Percentiles rank a stretch among this genome's conserved stretches.
These are phyloP conservation scores for Mortierella antarctica DNA, from an alignment of 192 early-diverging fungal species.

Conservation along the genomic window DNA sequence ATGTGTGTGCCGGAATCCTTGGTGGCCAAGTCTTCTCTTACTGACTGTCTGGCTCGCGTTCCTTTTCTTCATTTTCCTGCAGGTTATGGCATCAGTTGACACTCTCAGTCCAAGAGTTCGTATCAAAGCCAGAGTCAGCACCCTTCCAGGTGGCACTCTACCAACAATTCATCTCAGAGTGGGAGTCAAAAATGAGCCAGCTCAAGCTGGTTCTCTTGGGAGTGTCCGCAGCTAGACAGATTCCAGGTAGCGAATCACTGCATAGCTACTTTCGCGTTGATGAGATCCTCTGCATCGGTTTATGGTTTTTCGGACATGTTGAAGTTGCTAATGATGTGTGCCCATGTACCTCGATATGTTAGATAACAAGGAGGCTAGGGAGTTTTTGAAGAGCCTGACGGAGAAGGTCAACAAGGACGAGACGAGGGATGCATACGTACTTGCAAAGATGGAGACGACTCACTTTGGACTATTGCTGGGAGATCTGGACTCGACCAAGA, in stretches of 20 bases:
- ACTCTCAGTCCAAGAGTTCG: constrained; percentile 78
- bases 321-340: constrained; percentile 23
- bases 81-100: constrained; percentile 99
- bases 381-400: constrained; percentile 79
- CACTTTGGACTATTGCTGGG: constrained; percentile 83
- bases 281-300: too few species aligned
- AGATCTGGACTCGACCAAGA: constrained; percentile 87
- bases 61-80: background rate
- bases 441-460: constrained; percentile 88
- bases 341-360: background rate
- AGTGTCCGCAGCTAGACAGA: constrained; percentile 77
- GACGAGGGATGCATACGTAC: constrained; percentile 85
- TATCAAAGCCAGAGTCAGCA: constrained; percentile 80
- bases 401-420: constrained; percentile 76
- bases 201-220: constrained; percentile 90
- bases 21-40: too few species aligned
- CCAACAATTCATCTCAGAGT: constrained; percentile 93
- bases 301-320: background rate
- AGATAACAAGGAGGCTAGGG: constrained; percentile 76
- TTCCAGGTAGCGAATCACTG: constrained; percentile 61
- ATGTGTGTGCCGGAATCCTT: background rate
- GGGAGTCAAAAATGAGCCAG: constrained; percentile 95
- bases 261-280: background rate
- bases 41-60: too few species aligned
- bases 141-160: constrained; percentile 85